Base-by-base conservation (phyloP, 2,329 filamentous ascomycete genomes). In the Annulohypoxylon truncatum region DNA sequence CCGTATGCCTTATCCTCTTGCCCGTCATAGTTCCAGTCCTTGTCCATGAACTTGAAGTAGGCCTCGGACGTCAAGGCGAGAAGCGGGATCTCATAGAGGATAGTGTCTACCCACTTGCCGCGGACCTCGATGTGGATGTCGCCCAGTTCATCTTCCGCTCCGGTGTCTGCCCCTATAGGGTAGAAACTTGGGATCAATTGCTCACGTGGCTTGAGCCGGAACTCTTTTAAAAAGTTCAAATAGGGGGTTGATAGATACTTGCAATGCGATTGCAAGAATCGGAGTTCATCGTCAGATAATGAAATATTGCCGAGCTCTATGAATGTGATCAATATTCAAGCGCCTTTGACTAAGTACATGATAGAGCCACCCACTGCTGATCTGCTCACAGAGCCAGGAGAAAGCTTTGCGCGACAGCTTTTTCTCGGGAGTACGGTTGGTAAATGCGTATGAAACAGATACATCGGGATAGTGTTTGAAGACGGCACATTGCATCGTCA, bases 401-500 rank as follows among this genome's bases (percentile, higher is more conserved):
- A 93, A 97, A 29, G 93, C 96, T 61, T 85, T 86, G 72, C 93
- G 88, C 24, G 89, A 97, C 64, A 99, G 84, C 78, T 94, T 94
- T 89, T 97, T 97, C 67, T 97, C 89, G 6, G 93, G 93, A 1
- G 96, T 99, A 53, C 96, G 91, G 78, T 99, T 99, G 54, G 94
- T 98, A 81, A 96, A 97, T 64, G 92, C 89, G 77, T 98, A 99
- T 2, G 92, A 94, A 63, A 98, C 96, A 46, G 90, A 87, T 73
- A 89, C 82, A 62, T 94, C 85, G 31, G 91, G 91, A 79, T 97
- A 98, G 82, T 94, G 96, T 80, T 96, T 96, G 72, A 96, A 87
- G 70, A 98, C 91, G 67, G 94, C 94, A 77, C 92, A 97, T 90
- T 99, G 96, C 96, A 99, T 99, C 18, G 96, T 99, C 80, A 99